These are phyloP conservation scores for Fusarium humuli DNA, from an alignment of 2,329 filamentous ascomycete genomes.

Conservation along the genomic window DNA sequence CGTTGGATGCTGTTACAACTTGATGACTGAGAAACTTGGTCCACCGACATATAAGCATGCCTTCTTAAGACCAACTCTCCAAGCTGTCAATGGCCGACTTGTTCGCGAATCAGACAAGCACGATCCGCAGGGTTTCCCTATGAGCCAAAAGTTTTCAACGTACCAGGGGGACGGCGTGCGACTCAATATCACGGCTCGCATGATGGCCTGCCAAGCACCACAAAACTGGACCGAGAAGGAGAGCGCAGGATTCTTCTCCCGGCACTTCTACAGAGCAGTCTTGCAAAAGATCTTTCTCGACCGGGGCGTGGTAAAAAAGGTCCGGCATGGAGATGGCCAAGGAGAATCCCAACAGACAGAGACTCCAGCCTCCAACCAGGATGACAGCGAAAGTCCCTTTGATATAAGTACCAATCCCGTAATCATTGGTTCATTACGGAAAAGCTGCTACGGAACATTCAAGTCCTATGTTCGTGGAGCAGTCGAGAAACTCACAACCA, in stretches of 20 bases:
- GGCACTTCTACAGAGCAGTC: constrained; percentile 92
- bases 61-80: constrained; percentile 75
- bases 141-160: constrained; percentile 77
- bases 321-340: constrained; percentile 55
- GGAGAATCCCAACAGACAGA: constrained; percentile 42
- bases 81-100: constrained; percentile 76
- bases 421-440: constrained; percentile 86
- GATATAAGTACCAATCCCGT: constrained; percentile 78
- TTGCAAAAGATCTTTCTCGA: constrained; percentile 95
- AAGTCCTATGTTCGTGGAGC: constrained; percentile 83
- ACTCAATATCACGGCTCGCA: constrained; percentile 94
- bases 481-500: constrained; percentile 75
- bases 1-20: constrained; percentile 98
- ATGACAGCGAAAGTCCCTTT: constrained; percentile 55
- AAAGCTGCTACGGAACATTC: constrained; percentile 82
- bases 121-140: constrained; percentile 93
- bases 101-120: constrained; percentile 75
- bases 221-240: constrained; percentile 88
- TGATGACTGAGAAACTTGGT: constrained; percentile 89
- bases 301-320: constrained; percentile 76
- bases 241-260: constrained; percentile 87
- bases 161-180: constrained; percentile 74
- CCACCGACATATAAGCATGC: constrained; percentile 89
- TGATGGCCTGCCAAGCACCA: constrained; percentile 98
- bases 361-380: constrained; percentile 23